Base-by-base conservation (phyloP, 2,329 filamentous ascomycete species). In the Diaporthe citrichinensis region DNA sequence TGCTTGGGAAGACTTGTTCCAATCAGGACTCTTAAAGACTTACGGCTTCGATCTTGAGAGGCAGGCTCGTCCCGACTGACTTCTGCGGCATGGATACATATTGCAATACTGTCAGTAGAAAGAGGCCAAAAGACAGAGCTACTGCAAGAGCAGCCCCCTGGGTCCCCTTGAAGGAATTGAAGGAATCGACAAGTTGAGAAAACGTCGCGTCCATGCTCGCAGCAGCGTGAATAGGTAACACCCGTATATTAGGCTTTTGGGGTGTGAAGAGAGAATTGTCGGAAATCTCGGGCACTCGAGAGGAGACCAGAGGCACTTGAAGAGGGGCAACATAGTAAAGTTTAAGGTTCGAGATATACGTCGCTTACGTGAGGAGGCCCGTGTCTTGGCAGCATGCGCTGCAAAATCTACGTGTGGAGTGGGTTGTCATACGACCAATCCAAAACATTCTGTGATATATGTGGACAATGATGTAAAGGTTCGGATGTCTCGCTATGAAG, bases 1-100 rank as follows among this genome's bases (percentile, higher is more conserved):
- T 28, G n/a, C 49, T 28, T 28, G 15, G 2, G 4, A 4, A 20
- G 9, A 25, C n/a, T 20, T 20, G 20, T 20, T 23, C 17, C 23
- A 25, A 0, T 39, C 2, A 20, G 8, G 14, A 39, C 23, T 25
- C 31, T 5, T 5, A 25, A 23, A 14, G 5, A 69, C 65, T n/a
- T 41, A 69, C 65, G 36, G 65, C 49, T 41, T 69, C 65, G 12
- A 69, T n/a, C 65, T 69, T 69, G 8, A 69, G 65, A 69, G 65
- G 65, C 34, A 69, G n/a, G 34, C 49, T 69, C 14, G 65, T n/a
- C 49, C 49, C n/a, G n/a, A 69, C 49, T 23, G 65, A 55, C 34
- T 41, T 53, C n/a, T 25, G n/a, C 17, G 65, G 49, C 17, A 25
- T 69, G 34, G 46, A 20, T 55, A 9, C 65, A 55, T 55, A 31